Base-by-base conservation (phyloP, 1,284 basidiomycete species). In the Boletus semigastroideus region DNA sequence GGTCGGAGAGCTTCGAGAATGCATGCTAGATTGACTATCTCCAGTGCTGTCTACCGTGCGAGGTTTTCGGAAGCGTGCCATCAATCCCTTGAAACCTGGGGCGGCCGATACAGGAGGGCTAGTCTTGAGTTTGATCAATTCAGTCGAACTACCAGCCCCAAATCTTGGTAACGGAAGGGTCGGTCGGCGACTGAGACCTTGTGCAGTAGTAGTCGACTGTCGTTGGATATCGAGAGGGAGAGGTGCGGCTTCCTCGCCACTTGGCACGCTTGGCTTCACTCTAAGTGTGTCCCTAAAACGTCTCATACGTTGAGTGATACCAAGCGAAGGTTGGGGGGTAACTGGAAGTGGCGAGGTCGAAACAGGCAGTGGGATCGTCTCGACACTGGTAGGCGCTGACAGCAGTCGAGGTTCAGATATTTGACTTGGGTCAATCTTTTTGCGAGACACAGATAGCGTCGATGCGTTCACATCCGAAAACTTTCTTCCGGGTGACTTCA, bases 41-140 rank as follows among this genome's bases (percentile, higher is more conserved):
- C 65, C 68, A 25, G 49, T 13, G 31, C 50, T 53, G 42, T 70
- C 66, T n/a, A 72, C 62, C 19, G 72, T 63, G 48, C 84, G 78
- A 55, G 77, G 80, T 63, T 83, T 90, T 46, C 87, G 80, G 65
- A 92, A 87, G 36, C 86, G 80, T 27, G 87, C 81, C 80, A 92
- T 90, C 67, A 92, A 86, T 11, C 87, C 83, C 66, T 83, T 87
- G 22, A 90, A 62, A 39, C 87, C 84, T 33, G 87, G 88, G 13
- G 82, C 77, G 22, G 86, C 80, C 19, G 86, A 84, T 5, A 85
- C 80, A 56, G 86, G 84, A 19, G 86, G 84, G 52, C 78, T 81
- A 16, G 78, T 72, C 59, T 82, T 84, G 54, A 78, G 75, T 55
- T 78, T 76, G 19, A 69, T 68, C 31, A 72, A 59, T 46, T 87